Conservation (phyloP, 805 yeast genomes). For the Wickerhamomyces bisporus region DNA sequence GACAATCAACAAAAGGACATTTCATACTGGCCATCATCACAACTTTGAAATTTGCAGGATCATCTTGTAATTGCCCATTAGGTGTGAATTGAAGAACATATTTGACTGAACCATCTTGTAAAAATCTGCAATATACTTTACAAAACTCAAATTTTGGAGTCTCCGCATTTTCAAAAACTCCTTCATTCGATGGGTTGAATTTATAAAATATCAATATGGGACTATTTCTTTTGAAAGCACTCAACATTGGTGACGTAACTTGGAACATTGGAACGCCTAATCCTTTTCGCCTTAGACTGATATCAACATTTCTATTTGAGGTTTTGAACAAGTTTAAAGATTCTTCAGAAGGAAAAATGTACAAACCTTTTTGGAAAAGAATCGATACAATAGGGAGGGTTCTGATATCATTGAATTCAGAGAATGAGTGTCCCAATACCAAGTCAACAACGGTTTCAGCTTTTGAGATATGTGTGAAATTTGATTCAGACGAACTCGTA, state of each 20-base stretch:
- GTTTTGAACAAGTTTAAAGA: constrained; percentile 24
- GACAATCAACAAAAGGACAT: constrained; percentile 29
- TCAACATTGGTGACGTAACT: constrained; percentile 25
- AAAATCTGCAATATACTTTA: constrained; percentile 23
- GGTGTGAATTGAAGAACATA: constrained; percentile 28
- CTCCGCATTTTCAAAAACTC: constrained; percentile 2
- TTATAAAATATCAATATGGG: constrained; percentile 29
- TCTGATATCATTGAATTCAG: constrained; percentile 24
- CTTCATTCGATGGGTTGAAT: constrained; percentile 12
- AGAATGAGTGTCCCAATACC: constrained; percentile 17
- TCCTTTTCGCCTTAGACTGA: constrained; percentile 19
- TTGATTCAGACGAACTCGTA: not conserved
- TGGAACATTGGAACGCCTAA: constrained; percentile 33
- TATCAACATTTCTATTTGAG: constrained; percentile 23
- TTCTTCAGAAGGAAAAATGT: constrained; percentile 32
- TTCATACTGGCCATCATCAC: constrained; percentile 26
- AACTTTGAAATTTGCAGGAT: constrained; percentile 19
- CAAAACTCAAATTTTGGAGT: constrained; percentile 29
- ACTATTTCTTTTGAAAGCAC: constrained; percentile 24
- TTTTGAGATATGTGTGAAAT: constrained; percentile 1
- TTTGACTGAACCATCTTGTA: constrained; percentile 21
- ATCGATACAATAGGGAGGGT: constrained; percentile 29
- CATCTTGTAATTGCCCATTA: constrained; percentile 11
- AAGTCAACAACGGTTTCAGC: constrained; percentile 20
- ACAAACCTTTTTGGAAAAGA: constrained; percentile 31